These are phyloP conservation scores for Metschnikowia gruessii DNA, from an alignment of 805 yeast genomes.

Conservation along the genomic window DNA sequence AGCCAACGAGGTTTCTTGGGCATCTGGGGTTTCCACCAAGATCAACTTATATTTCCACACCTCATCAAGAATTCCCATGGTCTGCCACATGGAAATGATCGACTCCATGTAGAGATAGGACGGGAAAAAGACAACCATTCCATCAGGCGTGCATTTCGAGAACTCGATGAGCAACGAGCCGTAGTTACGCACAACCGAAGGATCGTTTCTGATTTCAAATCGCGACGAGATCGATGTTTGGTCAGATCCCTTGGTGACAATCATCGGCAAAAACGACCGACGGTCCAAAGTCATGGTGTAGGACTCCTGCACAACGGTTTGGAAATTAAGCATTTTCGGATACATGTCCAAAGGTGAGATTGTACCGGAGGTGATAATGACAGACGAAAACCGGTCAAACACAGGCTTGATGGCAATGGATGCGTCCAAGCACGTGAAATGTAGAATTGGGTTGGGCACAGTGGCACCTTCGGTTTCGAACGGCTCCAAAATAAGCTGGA, in stretches of 20 bases:
- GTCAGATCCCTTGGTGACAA: slow-evolving; percentile 96
- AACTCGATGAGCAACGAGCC: slow-evolving; percentile 91
- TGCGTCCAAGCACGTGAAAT: slow-evolving; percentile 94
- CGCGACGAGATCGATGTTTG: slow-evolving; percentile 96
- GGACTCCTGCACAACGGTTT: slow-evolving; percentile 90
- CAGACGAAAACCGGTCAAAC: slow-evolving; percentile 87
- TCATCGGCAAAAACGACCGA: slow-evolving; percentile 89
- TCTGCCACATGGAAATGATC: slow-evolving; percentile 98
- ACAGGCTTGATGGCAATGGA: slow-evolving; percentile 97
- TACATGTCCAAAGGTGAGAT: slow-evolving; percentile 98
- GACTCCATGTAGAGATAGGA: slow-evolving; percentile 97
- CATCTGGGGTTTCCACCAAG: slow-evolving; percentile 97
- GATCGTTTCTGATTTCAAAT: slow-evolving; percentile 95
- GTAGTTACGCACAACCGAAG: slow-evolving; percentile 94
- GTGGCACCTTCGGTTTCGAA: slow-evolving; percentile 91
- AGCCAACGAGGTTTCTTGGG: slow-evolving; percentile 95
- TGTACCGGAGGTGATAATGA: slow-evolving; percentile 95
- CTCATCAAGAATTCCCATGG: slow-evolving; percentile 96
- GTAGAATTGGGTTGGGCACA: slow-evolving; percentile 93
- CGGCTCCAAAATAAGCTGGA: slow-evolving; percentile 88
- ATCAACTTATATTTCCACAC: slow-evolving; percentile 97
- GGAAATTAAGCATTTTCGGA: slow-evolving; percentile 93
- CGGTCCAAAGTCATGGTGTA: slow-evolving; percentile 94
- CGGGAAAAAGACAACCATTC: slow-evolving; percentile 96
- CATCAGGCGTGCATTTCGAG: slow-evolving; percentile 95